phyloP scores from a whole-genome alignment of 2,329 filamentous ascomycete species.

The Stagonosporopsis chrysanthemi region DNA sequence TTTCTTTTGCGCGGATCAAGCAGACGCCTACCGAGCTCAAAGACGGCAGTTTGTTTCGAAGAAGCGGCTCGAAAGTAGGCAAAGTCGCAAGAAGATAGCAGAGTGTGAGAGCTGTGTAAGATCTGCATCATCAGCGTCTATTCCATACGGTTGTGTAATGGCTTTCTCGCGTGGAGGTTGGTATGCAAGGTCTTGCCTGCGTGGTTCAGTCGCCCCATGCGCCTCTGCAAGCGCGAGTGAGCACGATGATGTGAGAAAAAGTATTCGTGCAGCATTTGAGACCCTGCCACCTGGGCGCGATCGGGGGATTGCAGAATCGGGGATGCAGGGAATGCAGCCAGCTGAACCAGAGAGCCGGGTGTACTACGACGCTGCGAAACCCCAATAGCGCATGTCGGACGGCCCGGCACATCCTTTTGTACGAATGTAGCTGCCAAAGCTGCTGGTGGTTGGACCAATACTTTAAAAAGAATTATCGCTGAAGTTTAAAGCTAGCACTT shows the following conservation, averaged over 20 bases:
- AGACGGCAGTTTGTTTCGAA: slow-evolving; percentile 7
- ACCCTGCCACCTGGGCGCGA: slow-evolving; percentile 9
- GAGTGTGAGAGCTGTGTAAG: not conserved
- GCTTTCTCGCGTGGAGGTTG: not conserved
- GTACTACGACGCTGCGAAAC: slow-evolving; percentile 8
- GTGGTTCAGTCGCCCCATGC: not conserved
- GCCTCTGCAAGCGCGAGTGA: not conserved
- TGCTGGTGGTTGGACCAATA: slow-evolving; percentile 24
- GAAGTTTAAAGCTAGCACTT: slow-evolving; percentile 18
- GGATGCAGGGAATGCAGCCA: slow-evolving; percentile 15
- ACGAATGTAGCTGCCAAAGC: slow-evolving; percentile 10
- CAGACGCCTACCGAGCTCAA: slow-evolving; percentile 4
- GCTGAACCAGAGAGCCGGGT: slow-evolving; percentile 7
- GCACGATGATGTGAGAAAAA: not conserved
- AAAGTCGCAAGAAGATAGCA: not conserved
- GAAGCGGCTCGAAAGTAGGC: not conserved
- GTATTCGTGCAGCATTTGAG: not conserved
- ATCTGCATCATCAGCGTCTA: not conserved
- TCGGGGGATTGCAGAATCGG: slow-evolving; percentile 12
- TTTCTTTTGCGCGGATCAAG: slow-evolving; percentile 11
- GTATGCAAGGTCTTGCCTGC: not conserved
- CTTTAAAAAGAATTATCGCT: slow-evolving; percentile 21
- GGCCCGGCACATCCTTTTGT: not conserved
- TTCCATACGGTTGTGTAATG: not conserved
- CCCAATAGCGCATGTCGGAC: slow-evolving; percentile 1